Base-by-base conservation (phyloP, 2,329 filamentous ascomycete genomes). In the Pochonia chlamydosporia region DNA sequence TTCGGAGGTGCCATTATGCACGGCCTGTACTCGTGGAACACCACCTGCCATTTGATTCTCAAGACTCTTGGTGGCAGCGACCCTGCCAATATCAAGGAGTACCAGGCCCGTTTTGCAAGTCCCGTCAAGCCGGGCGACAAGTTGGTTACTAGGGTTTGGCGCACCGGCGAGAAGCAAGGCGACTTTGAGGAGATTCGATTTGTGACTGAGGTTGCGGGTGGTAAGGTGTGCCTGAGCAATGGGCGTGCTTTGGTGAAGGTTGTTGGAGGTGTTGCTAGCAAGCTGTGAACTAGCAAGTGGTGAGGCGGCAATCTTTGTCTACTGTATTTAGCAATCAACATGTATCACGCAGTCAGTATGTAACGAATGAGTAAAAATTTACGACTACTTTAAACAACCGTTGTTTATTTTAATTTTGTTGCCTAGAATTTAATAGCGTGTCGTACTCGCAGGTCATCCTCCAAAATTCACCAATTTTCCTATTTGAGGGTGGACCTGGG, bases 1-100 rank as follows among this genome's bases (percentile, higher is more conserved):
- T 96, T 95, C 57, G 88, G 89, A 24, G 90, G 90, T 28, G 75
- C 82, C 56, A 96, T 96, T 66, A 87, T 95, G 64, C 90, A 96
- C 69, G 91, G 91, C 18, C 74, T 96, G 40, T 95, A 84, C 71
- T 88, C 82, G 57, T 96, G 87, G 84, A 96, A 96, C 71, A 80
- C 79, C 48, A 79, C 87, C 2, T 80, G 79, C 14, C 88, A 92
- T 60, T 82, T 78, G 24, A 72, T 96, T 49, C 72, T 96, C 47
- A 78, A 86, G 65, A 70, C 78, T 33, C 73, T 95, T 18, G 89
- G 89, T 40, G 85, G 77, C 40, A 85, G 85, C 64, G 80, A 95
- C 61, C 87, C 90, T 1, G 78, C 78, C 54, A 95, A 92, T 60
- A 74, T 96, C 56, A 87, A 82, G 69, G 88, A 93, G 68, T 96